These are phyloP conservation scores for Rhodotorula kratochvilovae DNA, from an alignment of 768 basidiomycete genomes.

Conservation along the genomic window DNA sequence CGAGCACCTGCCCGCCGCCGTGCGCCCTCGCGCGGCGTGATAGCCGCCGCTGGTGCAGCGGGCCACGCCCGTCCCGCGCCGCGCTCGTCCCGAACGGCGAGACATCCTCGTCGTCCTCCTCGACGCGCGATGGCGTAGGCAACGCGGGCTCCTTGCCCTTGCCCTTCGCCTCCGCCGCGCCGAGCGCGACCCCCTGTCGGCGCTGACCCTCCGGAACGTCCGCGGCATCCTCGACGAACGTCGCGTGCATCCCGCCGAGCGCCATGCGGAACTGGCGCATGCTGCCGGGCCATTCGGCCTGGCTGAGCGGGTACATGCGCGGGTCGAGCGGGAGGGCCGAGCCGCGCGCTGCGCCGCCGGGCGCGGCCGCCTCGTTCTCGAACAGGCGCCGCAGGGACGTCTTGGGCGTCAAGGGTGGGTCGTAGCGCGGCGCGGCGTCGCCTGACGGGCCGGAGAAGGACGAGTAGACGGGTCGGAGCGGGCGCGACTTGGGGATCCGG, in stretches of 20 bases:
- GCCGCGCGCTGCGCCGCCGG: not conserved
- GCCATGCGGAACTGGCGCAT: slow-evolving; percentile 15
- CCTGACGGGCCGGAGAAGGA: slow-evolving; percentile 10
- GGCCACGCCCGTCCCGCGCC: slow-evolving; percentile 1
- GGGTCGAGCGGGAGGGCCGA: slow-evolving; percentile 14
- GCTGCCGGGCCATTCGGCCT: slow-evolving; percentile 7
- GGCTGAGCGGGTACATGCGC: slow-evolving; percentile 31
- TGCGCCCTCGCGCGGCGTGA: not conserved
- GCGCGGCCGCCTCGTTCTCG: not conserved
- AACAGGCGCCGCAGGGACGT: not conserved
- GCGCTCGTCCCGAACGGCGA: not conserved
- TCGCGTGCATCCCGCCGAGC: slow-evolving; percentile 22
- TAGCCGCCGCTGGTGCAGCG: slow-evolving; percentile 6
- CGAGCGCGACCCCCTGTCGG: too few species aligned
- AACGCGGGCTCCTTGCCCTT: slow-evolving; percentile 13
- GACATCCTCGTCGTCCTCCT: not conserved
- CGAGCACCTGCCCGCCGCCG: not conserved
- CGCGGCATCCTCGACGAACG: slow-evolving; percentile 12
- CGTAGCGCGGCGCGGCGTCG: not conserved
- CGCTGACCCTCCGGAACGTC: not conserved
- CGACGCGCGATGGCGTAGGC: not conserved
- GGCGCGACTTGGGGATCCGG: slow-evolving; percentile 20
- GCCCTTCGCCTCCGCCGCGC: not conserved
- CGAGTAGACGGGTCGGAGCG: slow-evolving; percentile 8
- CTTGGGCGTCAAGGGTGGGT: not conserved